Evolutionary conservation across 352 stramenopile species (phyloP).

Genomic region (Phytophthora citrophthora): DNA sequence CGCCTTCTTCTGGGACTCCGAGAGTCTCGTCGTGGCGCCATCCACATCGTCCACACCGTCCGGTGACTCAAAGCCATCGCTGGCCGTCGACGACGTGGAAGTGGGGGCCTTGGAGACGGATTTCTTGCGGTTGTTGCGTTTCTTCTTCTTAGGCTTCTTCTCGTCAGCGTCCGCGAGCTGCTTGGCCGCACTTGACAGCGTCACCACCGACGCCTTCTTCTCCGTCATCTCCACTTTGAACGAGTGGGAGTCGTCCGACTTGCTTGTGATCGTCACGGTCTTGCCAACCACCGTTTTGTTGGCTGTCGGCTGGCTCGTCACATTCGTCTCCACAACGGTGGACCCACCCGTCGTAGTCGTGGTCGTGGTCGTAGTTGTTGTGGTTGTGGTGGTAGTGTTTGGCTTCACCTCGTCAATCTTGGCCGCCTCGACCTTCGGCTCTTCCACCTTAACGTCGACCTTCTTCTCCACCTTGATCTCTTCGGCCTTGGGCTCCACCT

Average conservation of each 20-base stretch:
- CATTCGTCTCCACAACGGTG: slow-evolving; percentile 39
- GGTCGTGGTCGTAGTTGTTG: slow-evolving; percentile 20
- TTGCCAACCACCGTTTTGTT: slow-evolving; percentile 46
- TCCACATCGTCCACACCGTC: slow-evolving; percentile 35
- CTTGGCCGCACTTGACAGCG: slow-evolving; percentile 18
- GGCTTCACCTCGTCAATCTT: slow-evolving; percentile 15
- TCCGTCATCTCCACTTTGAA: slow-evolving; percentile 45
- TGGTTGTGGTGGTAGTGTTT: slow-evolving; percentile 4
- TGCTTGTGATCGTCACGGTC: slow-evolving; percentile 43
- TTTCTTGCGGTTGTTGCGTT: slow-evolving; percentile 38
- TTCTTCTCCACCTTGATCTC: slow-evolving; percentile 1
- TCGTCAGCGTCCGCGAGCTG: slow-evolving; percentile 16
- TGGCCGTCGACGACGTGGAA: slow-evolving; percentile 27
- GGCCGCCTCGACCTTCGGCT: neutral
- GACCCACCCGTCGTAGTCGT: slow-evolving; percentile 24
- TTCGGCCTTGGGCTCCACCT: slow-evolving; percentile 17
- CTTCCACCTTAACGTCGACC: slow-evolving; percentile 16
- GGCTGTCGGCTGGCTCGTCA: slow-evolving; percentile 30
- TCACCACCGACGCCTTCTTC: slow-evolving; percentile 37
- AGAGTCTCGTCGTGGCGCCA: slow-evolving; percentile 32
- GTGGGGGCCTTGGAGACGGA: slow-evolving; percentile 18
- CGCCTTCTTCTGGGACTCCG: slow-evolving; percentile 65
- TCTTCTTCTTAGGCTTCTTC: slow-evolving; percentile 51
- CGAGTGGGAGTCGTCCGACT: slow-evolving; percentile 32
- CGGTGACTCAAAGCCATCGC: slow-evolving; percentile 43